phyloP scores from a whole-genome alignment of 768 basidiomycete genomes.

The Mycena galericulata region DNA sequence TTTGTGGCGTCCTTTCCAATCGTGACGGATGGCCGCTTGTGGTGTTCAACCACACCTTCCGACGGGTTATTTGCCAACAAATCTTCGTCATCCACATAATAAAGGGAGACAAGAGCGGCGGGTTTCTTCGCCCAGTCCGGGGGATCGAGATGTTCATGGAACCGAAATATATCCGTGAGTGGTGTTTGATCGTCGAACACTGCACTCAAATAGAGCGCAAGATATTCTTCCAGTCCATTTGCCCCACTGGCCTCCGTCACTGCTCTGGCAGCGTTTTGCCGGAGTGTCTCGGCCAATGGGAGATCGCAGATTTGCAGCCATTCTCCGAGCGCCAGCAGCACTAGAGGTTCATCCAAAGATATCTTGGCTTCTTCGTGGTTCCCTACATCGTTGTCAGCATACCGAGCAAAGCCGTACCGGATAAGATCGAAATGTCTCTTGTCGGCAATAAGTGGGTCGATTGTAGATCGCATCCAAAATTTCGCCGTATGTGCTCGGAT shows the following conservation, averaged over 20 bases:
- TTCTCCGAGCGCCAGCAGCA: conserved; percentile 54
- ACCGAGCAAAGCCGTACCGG: conserved; percentile 60
- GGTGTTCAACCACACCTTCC: neutral
- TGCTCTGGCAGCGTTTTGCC: conserved; percentile 38
- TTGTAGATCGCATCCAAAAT: conserved; percentile 54
- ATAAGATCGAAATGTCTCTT: conserved; percentile 55
- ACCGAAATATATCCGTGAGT: conserved; percentile 7
- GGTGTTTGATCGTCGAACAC: conserved; percentile 8
- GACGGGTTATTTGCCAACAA: neutral
- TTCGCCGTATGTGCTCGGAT: conserved; percentile 54
- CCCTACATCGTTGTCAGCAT: conserved; percentile 50
- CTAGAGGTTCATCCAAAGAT: conserved; percentile 58
- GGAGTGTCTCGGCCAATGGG: conserved; percentile 53
- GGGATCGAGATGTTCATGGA: neutral
- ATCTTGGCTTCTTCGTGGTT: conserved; percentile 15
- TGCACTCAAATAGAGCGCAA: conserved; percentile 47
- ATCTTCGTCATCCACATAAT: neutral
- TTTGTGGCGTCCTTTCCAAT: neutral
- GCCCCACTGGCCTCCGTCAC: conserved; percentile 27
- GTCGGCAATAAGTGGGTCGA: conserved; percentile 50
- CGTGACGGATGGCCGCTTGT: conserved; percentile 2
- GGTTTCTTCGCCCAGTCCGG: neutral
- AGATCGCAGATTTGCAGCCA: conserved; percentile 52
- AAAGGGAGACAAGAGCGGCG: conserved; percentile 13
- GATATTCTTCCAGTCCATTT: conserved; percentile 61